Evolutionary conservation across 345 rosid species (phyloP), one percentile per base, ranked within the genome.

Genomic region (Ceriops zippeliana): DNA sequence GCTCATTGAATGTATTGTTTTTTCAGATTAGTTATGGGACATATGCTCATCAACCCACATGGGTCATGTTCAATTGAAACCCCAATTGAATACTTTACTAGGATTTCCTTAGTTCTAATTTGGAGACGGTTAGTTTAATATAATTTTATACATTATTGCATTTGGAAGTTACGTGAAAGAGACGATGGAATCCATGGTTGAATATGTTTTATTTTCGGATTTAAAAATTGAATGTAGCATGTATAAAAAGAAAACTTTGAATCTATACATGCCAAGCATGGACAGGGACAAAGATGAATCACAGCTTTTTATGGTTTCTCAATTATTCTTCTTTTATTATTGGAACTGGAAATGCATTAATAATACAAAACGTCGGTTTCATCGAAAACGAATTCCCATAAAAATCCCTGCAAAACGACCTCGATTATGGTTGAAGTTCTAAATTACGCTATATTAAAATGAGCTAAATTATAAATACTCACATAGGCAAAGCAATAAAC

Each of bases 221-320:
- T 47, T 47, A 16, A 63, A 63, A 42, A 42, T 42, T 13, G 15
- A 42, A 13, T 42, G 4, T 42, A 42, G 17, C 15, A 11, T 42
- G 19, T 3, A 15, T 42, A 2, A 42, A 42, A 42, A 42, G 38
- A 34, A 34, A 8, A 28, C 16, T 6, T 2, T 37, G 6, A 17
- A 56, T 38, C 6, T 24, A 24, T 21, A 60, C 78, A 77, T 75
- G 86, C 80, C 49, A 59, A 61, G 56, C 26, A 38, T 21, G 68
- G 76, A 77, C 74, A 60, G 65, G 66, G 76, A 79, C 83, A 77
- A 75, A 70, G 74, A 70, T 72, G 77, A 72, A 72, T 75, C 62
- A 67, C 75, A 58, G 59, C 49, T 64, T 76, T 69, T 8, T 66
- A 19, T 57, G 56, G 24, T 72, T 62, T 52, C 61, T 34, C 53